Base-by-base conservation (phyloP, 1,139 yeast species). In the Blastobotrys ciferrii region DNA sequence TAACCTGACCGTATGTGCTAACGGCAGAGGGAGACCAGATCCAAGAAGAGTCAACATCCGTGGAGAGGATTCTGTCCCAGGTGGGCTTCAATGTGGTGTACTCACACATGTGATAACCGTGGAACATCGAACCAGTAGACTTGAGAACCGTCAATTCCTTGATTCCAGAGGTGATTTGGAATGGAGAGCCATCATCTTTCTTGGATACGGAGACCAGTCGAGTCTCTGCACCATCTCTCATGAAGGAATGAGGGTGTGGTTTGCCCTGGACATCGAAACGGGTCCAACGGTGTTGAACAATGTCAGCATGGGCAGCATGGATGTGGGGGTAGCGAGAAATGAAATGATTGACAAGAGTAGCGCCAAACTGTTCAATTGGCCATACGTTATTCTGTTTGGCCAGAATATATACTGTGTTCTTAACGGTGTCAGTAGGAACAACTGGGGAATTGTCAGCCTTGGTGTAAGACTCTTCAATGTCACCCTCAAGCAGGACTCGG, bases 361-460 rank as follows among this genome's bases (percentile, higher is more conserved):
- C 88, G 35, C 94, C 97, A 69, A 87, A 89, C 51, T 84, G 75
- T 74, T 89, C 97, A 59, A 87, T 84, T 53, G 96, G 96, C 87
- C 92, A 87, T 36, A 68, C 71, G 53, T 87, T 87, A 51, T 81
- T 76, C 61, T 76, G 83, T 69, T 86, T 87, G 53, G 96, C 96
- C 59, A 87, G 83, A 36, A 89, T 66, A 82, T 64, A 76, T 55
- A 87, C 80, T 48, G 96, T 89, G 74, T 89, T 89, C 70, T 89
- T 89, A 53, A 88, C 91, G 1, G 96, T 88, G 68, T 89, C 97
- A 11, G 97, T 89, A 49, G 97, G 96, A 43, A 89, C 95, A 62
- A 89, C 82, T n/a, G 86, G 77, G 2, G 87, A 67, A 70, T 89
- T 89, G 69, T 89, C 95, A 32, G 96, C 96, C 55, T 83, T 66